phyloP scores from a whole-genome alignment of 176 grass and related monocot genomes.

The Cenchrus fungigraminus region DNA sequence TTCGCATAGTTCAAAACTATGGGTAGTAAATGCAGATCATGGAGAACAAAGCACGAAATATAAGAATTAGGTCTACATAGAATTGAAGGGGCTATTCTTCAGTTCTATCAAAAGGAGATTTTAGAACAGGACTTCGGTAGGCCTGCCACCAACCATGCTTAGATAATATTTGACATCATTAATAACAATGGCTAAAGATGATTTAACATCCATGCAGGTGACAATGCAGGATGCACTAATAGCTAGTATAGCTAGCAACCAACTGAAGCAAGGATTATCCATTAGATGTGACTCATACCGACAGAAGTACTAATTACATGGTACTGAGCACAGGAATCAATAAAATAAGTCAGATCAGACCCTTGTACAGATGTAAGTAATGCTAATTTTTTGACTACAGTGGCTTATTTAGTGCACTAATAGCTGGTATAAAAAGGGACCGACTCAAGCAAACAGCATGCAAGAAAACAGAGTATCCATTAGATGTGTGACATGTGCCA shows the following conservation, averaged over 20 bases:
- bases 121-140: neutral
- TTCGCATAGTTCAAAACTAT: conserved; percentile 3
- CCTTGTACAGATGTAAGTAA: neutral
- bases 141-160: neutral
- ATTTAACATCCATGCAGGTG: neutral
- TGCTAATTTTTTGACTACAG: neutral
- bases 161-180: neutral
- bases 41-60: neutral
- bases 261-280: neutral
- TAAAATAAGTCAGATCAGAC: conserved; percentile 14
- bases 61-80: neutral
- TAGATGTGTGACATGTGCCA: conserved; percentile 13
- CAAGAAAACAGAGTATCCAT: neutral
- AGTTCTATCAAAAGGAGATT: neutral
- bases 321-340: neutral
- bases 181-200: neutral
- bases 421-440: conserved; percentile 8
- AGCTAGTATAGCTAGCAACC: neutral
- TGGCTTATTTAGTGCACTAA: conserved; percentile 14
- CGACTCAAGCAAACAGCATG: neutral
- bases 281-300: conserved; percentile 13
- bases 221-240: conserved; percentile 8
- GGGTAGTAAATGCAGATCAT: neutral
- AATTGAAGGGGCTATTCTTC: neutral
- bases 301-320: neutral